Conservation (phyloP, 371 early-diverging fungal genomes). For the Mycotypha africana region DNA sequence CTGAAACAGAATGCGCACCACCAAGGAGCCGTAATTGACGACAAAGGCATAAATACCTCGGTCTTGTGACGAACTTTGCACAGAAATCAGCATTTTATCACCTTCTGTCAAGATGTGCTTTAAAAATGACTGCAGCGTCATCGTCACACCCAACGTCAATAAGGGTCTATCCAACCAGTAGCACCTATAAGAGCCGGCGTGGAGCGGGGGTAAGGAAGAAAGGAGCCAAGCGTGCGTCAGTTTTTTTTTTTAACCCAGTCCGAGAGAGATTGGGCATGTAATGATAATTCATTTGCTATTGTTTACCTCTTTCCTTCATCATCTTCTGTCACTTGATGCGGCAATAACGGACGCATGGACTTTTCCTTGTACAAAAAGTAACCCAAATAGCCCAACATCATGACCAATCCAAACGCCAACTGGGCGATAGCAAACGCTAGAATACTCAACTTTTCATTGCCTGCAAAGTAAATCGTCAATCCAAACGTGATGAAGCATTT, state of each 20-base stretch:
- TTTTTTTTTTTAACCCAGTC: background rate
- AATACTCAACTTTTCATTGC: slow-evolving; percentile 31
- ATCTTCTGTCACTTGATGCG: slow-evolving; percentile 28
- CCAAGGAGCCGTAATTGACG: slow-evolving; percentile 85
- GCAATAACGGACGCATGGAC: slow-evolving; percentile 27
- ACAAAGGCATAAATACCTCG: slow-evolving; percentile 87
- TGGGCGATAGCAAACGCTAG: slow-evolving; percentile 79
- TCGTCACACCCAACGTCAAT: slow-evolving; percentile 61
- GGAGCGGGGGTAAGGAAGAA: too few relatives aligned
- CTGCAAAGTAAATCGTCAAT: slow-evolving; percentile 44
- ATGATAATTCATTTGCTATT: too few relatives aligned
- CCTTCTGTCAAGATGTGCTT: slow-evolving; percentile 94
- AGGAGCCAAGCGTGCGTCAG: too few relatives aligned
- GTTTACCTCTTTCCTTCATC: slow-evolving; percentile 12
- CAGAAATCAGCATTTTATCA: slow-evolving; percentile 83
- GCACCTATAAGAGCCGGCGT: too few relatives aligned
- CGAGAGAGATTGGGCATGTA: too few relatives aligned
- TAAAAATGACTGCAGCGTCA: slow-evolving; percentile 81
- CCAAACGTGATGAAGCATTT: slow-evolving; percentile 68
- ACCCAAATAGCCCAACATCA: slow-evolving; percentile 53
- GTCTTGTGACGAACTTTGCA: slow-evolving; percentile 46
- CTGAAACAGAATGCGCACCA: slow-evolving; percentile 87
- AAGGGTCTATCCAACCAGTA: slow-evolving; percentile 60
- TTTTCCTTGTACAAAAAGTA: slow-evolving; percentile 41
- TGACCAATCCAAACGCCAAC: slow-evolving; percentile 53